Percentiles rank a stretch among this genome's conserved stretches.
phyloP scores from a whole-genome alignment of 345 rosid species.

The Gossypium thurberi region DNA sequence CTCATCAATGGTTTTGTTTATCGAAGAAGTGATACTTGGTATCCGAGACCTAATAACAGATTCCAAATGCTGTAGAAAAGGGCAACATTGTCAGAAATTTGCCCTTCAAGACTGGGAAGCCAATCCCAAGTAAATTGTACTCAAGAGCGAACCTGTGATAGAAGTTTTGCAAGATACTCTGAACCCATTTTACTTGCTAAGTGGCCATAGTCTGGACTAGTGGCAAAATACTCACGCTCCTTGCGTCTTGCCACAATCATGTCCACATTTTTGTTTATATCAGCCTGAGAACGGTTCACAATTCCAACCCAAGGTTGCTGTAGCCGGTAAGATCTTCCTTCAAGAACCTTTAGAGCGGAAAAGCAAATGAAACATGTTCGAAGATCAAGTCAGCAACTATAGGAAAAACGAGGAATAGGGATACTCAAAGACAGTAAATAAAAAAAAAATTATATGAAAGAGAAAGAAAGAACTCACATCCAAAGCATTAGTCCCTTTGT shows the following conservation, averaged over 20 bases:
- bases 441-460: background rate
- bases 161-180: conserved; percentile 72
- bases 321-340: conserved; percentile 59
- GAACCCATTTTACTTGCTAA: conserved; percentile 65
- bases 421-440: background rate
- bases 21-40: conserved; percentile 55
- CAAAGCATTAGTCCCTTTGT: conserved; percentile 92
- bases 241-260: conserved; percentile 65
- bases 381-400: background rate
- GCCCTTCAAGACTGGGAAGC: background rate
- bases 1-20: conserved; percentile 63
- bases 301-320: conserved; percentile 70
- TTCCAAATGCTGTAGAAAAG: conserved; percentile 53
- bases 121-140: background rate
- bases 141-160: conserved; percentile 42
- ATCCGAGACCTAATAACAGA: conserved; percentile 55
- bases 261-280: conserved; percentile 56
- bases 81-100: background rate
- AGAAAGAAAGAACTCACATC: conserved; percentile 43
- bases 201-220: conserved; percentile 65
- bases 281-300: conserved; percentile 76
- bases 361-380: background rate
- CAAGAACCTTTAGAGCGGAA: conserved; percentile 44
- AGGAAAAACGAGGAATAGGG: background rate
- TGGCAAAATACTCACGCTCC: conserved; percentile 63